Percentiles rank a stretch among this genome's conserved stretches.
Conservation (phyloP, 139 green algal genomes). For the Chlorella sp. region DNA sequence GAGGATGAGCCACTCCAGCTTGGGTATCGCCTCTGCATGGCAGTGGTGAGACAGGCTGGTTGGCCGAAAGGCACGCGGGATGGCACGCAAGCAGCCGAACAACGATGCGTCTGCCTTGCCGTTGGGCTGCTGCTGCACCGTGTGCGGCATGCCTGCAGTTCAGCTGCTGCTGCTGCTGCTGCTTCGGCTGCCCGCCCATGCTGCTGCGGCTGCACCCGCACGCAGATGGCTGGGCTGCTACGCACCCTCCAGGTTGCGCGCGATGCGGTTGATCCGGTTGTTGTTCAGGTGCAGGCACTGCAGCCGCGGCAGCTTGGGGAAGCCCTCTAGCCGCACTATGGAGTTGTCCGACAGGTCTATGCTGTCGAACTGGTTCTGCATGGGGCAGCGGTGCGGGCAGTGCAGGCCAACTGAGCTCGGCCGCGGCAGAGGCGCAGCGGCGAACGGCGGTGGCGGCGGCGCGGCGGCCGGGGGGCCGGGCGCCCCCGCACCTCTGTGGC, state of each 20-base stretch:
- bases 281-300: constrained; percentile 92
- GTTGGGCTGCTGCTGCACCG: too few species aligned
- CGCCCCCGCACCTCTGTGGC: constrained; percentile 81
- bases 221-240: neutral
- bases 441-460: too few species aligned
- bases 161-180: neutral
- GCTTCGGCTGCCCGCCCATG: neutral
- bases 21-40: constrained; percentile 78
- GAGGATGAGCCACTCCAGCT: constrained; percentile 88
- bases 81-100: too few species aligned
- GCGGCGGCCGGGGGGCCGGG: too few species aligned
- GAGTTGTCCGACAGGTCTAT: constrained; percentile 98
- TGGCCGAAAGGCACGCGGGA: neutral
- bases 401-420: neutral
- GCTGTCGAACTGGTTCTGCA: constrained; percentile 97
- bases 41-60: neutral
- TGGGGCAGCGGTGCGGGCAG: neutral
- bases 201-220: neutral
- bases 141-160: neutral
- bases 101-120: too few species aligned
- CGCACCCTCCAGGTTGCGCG: constrained; percentile 74
- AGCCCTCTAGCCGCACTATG: constrained; percentile 95
- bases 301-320: constrained; percentile 88
- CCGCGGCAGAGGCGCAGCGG: neutral
- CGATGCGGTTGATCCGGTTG: constrained; percentile 91